A percentile compares a stretch with the other conserved stretches of the same genome.
These are phyloP conservation scores for Debaryomyces sp. DNA, from an alignment of 1,139 yeast genomes.

Conservation along the genomic window DNA sequence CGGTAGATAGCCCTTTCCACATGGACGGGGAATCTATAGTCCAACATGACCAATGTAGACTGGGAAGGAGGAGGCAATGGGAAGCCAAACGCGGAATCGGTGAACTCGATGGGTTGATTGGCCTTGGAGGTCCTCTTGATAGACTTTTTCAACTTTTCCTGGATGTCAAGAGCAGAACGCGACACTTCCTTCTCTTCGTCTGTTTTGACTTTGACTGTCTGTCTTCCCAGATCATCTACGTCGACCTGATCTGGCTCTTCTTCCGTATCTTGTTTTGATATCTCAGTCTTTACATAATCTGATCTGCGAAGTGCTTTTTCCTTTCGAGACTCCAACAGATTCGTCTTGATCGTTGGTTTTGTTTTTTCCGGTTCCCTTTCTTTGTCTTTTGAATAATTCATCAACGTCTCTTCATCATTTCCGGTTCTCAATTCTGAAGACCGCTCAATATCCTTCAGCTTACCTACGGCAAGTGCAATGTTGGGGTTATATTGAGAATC, in stretches of 20 bases:
- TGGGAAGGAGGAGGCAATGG: slow-evolving; percentile 80
- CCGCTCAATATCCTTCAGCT: slow-evolving; percentile 3
- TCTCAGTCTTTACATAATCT: slow-evolving; percentile 12
- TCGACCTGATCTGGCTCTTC: background rate
- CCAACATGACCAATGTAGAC: slow-evolving; percentile 76
- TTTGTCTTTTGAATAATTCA: slow-evolving; percentile 10
- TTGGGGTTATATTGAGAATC: background rate
- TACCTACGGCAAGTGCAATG: background rate
- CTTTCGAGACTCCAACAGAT: background rate
- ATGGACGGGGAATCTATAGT: slow-evolving; percentile 87
- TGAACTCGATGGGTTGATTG: slow-evolving; percentile 75
- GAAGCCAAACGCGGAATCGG: slow-evolving; percentile 84
- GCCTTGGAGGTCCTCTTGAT: slow-evolving; percentile 48
- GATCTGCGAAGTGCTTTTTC: background rate
- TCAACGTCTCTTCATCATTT: slow-evolving; percentile 9
- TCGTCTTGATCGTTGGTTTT: slow-evolving; percentile 10
- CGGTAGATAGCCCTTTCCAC: slow-evolving; percentile 95
- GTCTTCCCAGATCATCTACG: background rate
- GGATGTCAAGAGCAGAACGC: slow-evolving; percentile 45
- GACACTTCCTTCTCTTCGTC: slow-evolving; percentile 4
- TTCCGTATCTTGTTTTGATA: background rate
- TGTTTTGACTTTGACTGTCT: background rate
- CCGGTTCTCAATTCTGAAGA: slow-evolving; percentile 1
- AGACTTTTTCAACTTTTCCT: slow-evolving; percentile 48
- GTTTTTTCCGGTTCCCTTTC: slow-evolving; percentile 10